phyloP scores from a whole-genome alignment of 352 stramenopile genomes.

The Phytophthora litchii region DNA sequence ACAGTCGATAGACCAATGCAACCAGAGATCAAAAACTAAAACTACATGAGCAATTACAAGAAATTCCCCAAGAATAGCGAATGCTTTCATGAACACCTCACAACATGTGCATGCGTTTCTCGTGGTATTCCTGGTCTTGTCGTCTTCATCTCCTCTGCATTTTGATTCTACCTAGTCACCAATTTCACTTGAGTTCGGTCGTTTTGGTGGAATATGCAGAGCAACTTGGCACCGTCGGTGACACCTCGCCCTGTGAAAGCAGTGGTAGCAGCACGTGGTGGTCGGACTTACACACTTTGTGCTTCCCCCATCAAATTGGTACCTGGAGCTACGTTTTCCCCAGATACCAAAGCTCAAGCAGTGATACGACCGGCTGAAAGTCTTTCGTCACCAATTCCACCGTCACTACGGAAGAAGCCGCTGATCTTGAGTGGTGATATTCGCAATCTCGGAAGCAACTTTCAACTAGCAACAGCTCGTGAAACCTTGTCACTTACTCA shows the following conservation, averaged over 20 bases:
- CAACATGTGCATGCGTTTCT: conserved; percentile 24
- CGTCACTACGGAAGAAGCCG: conserved; percentile 56
- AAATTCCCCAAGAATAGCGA: conserved; percentile 20
- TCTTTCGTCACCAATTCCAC: conserved; percentile 23
- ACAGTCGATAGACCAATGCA: too few species aligned
- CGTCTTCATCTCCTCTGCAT: conserved; percentile 9
- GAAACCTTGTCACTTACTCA: conserved; percentile 49
- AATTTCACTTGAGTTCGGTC: background rate
- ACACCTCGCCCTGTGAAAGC: conserved; percentile 65
- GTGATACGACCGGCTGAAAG: conserved; percentile 40
- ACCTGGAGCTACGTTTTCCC: conserved; percentile 5
- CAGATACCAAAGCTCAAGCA: conserved; percentile 17
- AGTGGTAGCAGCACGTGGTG: conserved; percentile 30
- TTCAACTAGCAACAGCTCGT: conserved; percentile 55
- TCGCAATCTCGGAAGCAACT: conserved; percentile 74
- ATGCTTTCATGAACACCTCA: background rate
- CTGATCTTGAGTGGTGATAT: conserved; percentile 73
- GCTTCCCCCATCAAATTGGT: conserved; percentile 55
- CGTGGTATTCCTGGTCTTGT: conserved; percentile 18
- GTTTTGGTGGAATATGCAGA: conserved; percentile 32
- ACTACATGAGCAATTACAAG: too few species aligned
- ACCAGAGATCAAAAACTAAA: too few species aligned
- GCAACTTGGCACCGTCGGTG: conserved; percentile 63
- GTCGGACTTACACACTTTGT: conserved; percentile 54
- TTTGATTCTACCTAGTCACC: background rate